phyloP scores from a whole-genome alignment of 2,329 filamentous ascomycete species.

The Epichloe gansuensis region DNA sequence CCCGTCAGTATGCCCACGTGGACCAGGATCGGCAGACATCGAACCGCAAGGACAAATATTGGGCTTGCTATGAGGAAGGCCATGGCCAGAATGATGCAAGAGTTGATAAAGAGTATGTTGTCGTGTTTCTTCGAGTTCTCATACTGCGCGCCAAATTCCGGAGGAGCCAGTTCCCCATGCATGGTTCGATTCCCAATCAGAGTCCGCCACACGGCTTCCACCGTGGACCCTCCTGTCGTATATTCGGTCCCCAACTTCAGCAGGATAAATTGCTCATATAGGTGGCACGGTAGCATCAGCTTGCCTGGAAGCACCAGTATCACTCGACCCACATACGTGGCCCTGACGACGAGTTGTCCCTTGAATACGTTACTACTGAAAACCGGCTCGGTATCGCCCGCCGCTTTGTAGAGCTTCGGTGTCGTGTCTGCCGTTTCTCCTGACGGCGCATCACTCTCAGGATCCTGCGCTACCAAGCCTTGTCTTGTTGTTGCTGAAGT shows the following conservation, averaged over 20 bases:
- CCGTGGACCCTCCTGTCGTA: constrained; percentile 3
- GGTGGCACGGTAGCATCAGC: neutral
- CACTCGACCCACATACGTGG: neutral
- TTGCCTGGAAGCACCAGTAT: constrained; percentile 1
- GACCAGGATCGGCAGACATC: constrained; percentile 1
- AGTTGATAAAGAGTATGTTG: neutral
- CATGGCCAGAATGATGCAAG: neutral
- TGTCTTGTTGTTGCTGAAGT: neutral
- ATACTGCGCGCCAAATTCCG: constrained; percentile 4
- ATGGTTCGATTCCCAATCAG: constrained; percentile 5
- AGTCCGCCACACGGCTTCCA: constrained; percentile 7
- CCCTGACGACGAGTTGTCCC: neutral
- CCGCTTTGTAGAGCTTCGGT: constrained; percentile 3
- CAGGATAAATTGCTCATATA: constrained; percentile 2
- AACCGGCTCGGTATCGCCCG: neutral
- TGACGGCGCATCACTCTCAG: neutral
- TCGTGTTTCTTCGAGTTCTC: constrained; percentile 5
- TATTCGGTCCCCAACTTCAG: constrained; percentile 3
- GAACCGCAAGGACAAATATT: constrained; percentile 1
- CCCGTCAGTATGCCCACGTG: neutral
- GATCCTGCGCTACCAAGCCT: neutral
- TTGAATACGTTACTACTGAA: neutral
- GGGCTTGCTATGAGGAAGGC: neutral
- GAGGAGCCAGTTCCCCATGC: constrained; percentile 1
- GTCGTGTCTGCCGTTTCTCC: no score